Percentiles rank a stretch among this genome's conserved stretches.
phyloP scores from a whole-genome alignment of 495 filamentous ascomycete genomes.

The Parathielavia appendiculata region DNA sequence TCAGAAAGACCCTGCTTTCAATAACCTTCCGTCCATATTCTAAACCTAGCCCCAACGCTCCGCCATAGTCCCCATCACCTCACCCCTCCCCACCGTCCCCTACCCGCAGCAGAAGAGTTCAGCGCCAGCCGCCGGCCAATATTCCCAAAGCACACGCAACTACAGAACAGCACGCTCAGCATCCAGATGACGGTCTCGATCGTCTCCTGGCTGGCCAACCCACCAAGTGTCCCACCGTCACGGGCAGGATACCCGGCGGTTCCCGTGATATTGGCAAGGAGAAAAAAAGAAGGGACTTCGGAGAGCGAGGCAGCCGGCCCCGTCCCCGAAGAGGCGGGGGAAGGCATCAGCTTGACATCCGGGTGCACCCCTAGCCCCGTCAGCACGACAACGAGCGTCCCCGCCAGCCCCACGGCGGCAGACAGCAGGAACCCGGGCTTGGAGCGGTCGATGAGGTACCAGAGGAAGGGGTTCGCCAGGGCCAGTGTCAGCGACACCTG shows the following conservation, averaged over 20 bases:
- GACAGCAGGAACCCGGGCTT: constrained; percentile 76
- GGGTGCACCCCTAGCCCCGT: constrained; percentile 58
- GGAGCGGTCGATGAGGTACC: constrained; percentile 93
- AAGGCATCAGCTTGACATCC: constrained; percentile 51
- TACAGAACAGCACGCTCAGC: constrained; percentile 87
- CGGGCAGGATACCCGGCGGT: no score
- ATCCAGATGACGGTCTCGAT: constrained; percentile 83
- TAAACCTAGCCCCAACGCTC: neutral
- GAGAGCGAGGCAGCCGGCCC: neutral
- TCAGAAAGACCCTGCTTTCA: neutral
- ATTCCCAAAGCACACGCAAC: constrained; percentile 92
- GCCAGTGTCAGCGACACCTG: constrained; percentile 89
- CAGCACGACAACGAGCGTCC: constrained; percentile 63
- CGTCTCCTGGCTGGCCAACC: constrained; percentile 62
- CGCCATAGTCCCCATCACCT: constrained; percentile 16
- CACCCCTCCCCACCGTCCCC: constrained; percentile 38
- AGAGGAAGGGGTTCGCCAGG: constrained; percentile 87
- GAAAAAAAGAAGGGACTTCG: neutral
- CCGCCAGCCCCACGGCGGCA: constrained; percentile 61
- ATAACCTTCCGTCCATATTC: neutral
- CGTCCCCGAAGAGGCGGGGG: neutral
- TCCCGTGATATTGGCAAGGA: neutral
- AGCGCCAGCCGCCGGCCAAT: constrained; percentile 76
- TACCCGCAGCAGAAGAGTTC: constrained; percentile 30
- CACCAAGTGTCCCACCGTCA: constrained; percentile 13